Percentiles rank a stretch among this genome's conserved stretches.
phyloP scores from a whole-genome alignment of 1,139 yeast species.

The Arxiozyma telluris region DNA sequence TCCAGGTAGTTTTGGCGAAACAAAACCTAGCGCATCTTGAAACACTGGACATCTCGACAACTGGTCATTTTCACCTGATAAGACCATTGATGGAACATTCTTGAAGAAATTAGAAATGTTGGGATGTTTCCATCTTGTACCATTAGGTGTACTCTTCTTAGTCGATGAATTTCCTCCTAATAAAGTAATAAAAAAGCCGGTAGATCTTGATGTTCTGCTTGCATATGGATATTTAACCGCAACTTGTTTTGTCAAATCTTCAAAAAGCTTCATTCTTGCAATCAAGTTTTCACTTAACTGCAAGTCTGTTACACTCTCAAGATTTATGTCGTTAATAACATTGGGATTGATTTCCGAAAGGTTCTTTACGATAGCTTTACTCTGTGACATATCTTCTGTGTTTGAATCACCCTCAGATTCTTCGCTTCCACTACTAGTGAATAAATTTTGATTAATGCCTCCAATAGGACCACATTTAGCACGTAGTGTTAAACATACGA shows the following conservation, averaged over 20 bases:
- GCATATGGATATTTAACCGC: constrained; percentile 45
- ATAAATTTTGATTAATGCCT: constrained; percentile 26
- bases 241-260: constrained; percentile 29
- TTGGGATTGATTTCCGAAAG: constrained; percentile 9
- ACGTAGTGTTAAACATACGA: constrained; percentile 43
- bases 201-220: constrained; percentile 45
- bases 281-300: constrained; percentile 31
- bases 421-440: constrained; percentile 19
- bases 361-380: constrained; percentile 5
- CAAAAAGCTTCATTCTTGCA: constrained; percentile 33
- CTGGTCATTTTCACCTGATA: constrained; percentile 28
- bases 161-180: constrained; percentile 31
- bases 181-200: constrained; percentile 36
- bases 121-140: constrained; percentile 19
- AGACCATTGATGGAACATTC: constrained; percentile 12
- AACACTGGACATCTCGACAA: constrained; percentile 30
- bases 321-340: constrained; percentile 13
- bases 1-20: constrained; percentile 14
- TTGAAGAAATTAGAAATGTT: constrained; percentile 22
- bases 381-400: constrained; percentile 4
- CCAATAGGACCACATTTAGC: constrained; percentile 38
- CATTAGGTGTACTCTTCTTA: constrained; percentile 2
- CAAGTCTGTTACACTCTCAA: constrained; percentile 30
- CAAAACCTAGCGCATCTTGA: constrained; percentile 30
- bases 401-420: constrained; percentile 16